These are phyloP conservation scores for Herpotrichia juniperi DNA, from an alignment of 2,329 filamentous ascomycete genomes.

Conservation along the genomic window DNA sequence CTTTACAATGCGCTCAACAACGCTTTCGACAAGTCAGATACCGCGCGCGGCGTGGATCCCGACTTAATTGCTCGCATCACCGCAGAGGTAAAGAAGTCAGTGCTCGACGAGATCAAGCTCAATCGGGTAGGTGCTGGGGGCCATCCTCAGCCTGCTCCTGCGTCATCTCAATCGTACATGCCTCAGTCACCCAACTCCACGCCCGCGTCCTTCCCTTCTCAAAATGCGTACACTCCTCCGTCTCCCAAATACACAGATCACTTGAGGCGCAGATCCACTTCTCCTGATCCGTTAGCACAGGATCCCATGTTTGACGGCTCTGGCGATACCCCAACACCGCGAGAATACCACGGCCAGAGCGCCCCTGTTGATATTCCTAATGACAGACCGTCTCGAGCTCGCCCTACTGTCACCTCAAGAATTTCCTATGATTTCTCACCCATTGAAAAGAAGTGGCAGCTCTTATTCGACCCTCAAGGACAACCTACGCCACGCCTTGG, in stretches of 20 bases:
- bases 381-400: conserved; percentile 23
- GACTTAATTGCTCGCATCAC: conserved; percentile 68
- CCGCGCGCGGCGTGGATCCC: conserved; percentile 60
- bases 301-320: conserved; percentile 39
- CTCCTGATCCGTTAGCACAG: conserved; percentile 42
- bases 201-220: conserved; percentile 55
- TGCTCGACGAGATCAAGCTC: conserved; percentile 55
- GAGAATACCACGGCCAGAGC: conserved; percentile 22
- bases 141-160: conserved; percentile 35
- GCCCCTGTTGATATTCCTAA: conserved; percentile 31
- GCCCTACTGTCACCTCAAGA: conserved; percentile 34
- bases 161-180: conserved; percentile 42
- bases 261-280: conserved; percentile 36
- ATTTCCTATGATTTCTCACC: conserved; percentile 46
- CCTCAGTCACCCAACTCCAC: conserved; percentile 53
- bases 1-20: conserved; percentile 64
- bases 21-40: conserved; percentile 59
- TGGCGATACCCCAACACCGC: conserved; percentile 37
- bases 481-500: conserved; percentile 71
- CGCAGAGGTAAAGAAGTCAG: conserved; percentile 58
- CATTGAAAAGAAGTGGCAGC: conserved; percentile 75
- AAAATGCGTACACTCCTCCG: conserved; percentile 61
- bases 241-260: conserved; percentile 52
- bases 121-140: conserved; percentile 36
- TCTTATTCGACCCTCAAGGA: conserved; percentile 71